These are phyloP conservation scores for Penicillium parvum DNA, from an alignment of 495 filamentous ascomycete species.

Conservation along the genomic window DNA sequence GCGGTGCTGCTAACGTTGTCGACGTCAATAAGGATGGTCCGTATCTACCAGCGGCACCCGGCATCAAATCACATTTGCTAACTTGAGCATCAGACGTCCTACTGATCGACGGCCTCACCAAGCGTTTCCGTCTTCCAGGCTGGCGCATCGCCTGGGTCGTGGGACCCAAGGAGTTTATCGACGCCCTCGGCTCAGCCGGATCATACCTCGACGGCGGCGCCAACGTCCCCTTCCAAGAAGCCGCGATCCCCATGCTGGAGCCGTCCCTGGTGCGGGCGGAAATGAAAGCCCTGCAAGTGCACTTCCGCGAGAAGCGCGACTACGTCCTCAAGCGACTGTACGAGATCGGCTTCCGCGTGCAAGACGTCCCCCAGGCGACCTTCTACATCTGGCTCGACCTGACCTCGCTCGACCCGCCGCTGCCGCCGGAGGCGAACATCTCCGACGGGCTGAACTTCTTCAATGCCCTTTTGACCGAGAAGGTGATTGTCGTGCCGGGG, in stretches of 20 bases:
- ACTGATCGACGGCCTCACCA: conserved; percentile 92
- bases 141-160: conserved; percentile 97
- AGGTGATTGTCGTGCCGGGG: conserved; percentile 91
- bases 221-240: conserved; percentile 93
- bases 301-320: conserved; percentile 89
- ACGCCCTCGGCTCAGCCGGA: conserved; percentile 86
- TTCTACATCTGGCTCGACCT: conserved; percentile 88
- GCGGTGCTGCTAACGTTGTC: conserved; percentile 76
- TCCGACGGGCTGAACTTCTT: conserved; percentile 95
- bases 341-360: conserved; percentile 78
- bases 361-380: conserved; percentile 77
- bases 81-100: conserved; percentile 59
- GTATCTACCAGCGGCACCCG: neutral
- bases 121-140: conserved; percentile 91
- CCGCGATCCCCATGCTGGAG: conserved; percentile 87
- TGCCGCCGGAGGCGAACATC: conserved; percentile 54
- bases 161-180: conserved; percentile 94
- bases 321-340: conserved; percentile 73
- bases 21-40: conserved; percentile 62
- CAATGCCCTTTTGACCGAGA: conserved; percentile 84
- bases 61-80: neutral
- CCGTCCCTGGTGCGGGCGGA: conserved; percentile 73
- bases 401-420: conserved; percentile 40
- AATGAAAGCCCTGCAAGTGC: conserved; percentile 82
- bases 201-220: conserved; percentile 95